These are phyloP conservation scores for Elaeis guineensis DNA, from an alignment of 176 grass and related monocot genomes.

Conservation along the genomic window DNA sequence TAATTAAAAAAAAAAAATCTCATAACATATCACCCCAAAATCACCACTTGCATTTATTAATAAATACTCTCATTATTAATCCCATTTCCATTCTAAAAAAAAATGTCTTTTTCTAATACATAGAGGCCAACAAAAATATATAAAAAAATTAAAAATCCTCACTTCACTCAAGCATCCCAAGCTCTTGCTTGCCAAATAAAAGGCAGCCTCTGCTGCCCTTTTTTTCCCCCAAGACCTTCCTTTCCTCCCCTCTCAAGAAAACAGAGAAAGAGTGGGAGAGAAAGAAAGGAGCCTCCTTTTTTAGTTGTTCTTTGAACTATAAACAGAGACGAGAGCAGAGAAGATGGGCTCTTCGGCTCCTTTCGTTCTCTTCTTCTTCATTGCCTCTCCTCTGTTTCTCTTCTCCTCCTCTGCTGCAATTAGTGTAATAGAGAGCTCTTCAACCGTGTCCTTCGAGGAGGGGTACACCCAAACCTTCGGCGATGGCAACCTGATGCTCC, in stretches of 20 bases:
- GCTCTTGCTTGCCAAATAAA: neutral
- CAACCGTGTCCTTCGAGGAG: slow-evolving; percentile 5
- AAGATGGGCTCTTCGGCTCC: neutral
- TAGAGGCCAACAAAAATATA: too few relatives aligned
- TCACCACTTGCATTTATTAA: too few relatives aligned
- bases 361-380: slow-evolving; percentile 3
- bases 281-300: neutral
- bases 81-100: too few relatives aligned
- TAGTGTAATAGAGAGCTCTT: slow-evolving; percentile 2
- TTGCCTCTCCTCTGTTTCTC: neutral
- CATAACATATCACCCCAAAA: too few relatives aligned
- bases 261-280: neutral
- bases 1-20: too few relatives aligned
- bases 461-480: slow-evolving; percentile 16
- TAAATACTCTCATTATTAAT: too few relatives aligned
- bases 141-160: too few relatives aligned
- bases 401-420: neutral
- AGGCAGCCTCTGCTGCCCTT: neutral
- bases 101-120: too few relatives aligned
- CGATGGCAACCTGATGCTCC: slow-evolving; percentile 5
- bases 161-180: neutral
- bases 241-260: neutral
- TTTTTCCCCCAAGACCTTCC: neutral
- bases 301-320: slow-evolving; percentile 4
- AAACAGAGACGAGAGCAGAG: too few relatives aligned